Evolutionary conservation across 1,284 basidiomycete genomes (phyloP), one percentile per base, ranked within the genome.

Genomic region (Ganoderma boninense): DNA sequence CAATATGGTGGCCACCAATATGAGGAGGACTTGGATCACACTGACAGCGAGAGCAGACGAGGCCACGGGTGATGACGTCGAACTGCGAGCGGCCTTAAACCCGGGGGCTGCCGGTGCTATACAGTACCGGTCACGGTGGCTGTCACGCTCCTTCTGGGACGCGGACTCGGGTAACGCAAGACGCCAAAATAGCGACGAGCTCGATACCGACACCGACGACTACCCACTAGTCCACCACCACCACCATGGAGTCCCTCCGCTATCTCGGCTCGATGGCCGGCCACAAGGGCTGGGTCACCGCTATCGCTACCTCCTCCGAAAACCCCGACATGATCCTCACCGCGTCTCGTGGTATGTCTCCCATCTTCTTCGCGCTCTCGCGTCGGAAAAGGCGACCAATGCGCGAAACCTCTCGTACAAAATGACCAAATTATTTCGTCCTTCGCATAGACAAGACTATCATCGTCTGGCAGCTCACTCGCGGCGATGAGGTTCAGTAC

Each of bases 391-490:
- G 23, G 8, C 60, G 42, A 11, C n/a, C 16, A 23, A 32, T 32
- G 61, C 29, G 44, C 35, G 14, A 64, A 46, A 40, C 10, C 0
- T 13, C 54, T 54, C 42, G 40, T 63, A 38, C 38, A 60, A 38
- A 40, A 66, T 62, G 56, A 62, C 56, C 46, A 65, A 29, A 65
- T 32, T 26, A n/a, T 38, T 57, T 2, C 2, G 3, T 29, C 14
- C 26, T 43, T 38, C 44, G 65, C 56, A 13, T 79, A 97, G 98
- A 99, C 93, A 99, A 98, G 91, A 98, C 97, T 73, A 95, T 99
- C 89, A 99, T 99, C 81, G 97, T 99, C 82, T 99, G 98, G 98
- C 94, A 97, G 84, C 89, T 99, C 80, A 97, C 97, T 77, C 96
- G 98, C 76, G 96, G 98, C 76, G 96, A 98, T 77, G 97, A 99